Evolutionary conservation across 352 stramenopile species (phyloP).

Genomic region (Salisapilia sapeloensis): DNA sequence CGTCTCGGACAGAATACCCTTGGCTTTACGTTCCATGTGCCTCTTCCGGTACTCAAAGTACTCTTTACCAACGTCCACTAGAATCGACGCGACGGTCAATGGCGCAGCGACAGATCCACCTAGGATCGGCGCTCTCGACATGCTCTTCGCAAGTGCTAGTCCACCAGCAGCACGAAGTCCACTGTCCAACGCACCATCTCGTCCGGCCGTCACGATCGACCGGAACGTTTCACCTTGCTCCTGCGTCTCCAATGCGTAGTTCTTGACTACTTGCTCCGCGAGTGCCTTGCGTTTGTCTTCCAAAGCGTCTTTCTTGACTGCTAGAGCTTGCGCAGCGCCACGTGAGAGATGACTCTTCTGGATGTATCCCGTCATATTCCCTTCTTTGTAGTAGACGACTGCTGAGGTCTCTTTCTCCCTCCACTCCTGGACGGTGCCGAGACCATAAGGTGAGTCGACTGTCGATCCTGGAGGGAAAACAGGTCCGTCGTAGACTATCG

Average conservation of each 20-base stretch:
- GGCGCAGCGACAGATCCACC: conserved; percentile 51
- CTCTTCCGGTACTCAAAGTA: conserved; percentile 72
- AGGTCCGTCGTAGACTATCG: conserved; percentile 3
- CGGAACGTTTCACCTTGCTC: conserved; percentile 17
- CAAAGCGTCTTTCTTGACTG: conserved; percentile 12
- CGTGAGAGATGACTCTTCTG: conserved; percentile 37
- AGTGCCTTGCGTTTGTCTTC: conserved; percentile 37
- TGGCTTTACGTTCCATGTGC: conserved; percentile 44
- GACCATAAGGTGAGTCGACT: conserved; percentile 7
- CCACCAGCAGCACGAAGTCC: conserved; percentile 61
- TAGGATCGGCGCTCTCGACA: conserved; percentile 30
- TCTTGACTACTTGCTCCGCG: conserved; percentile 34
- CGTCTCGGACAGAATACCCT: conserved; percentile 42
- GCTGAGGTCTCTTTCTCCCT: background rate
- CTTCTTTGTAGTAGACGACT: conserved; percentile 1
- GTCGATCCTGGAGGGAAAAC: conserved; percentile 5
- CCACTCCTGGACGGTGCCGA: conserved; percentile 2
- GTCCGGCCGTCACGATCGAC: conserved; percentile 35
- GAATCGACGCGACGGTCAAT: conserved; percentile 65
- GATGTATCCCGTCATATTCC: conserved; percentile 35
- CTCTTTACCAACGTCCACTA: conserved; percentile 77
- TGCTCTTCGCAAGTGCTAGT: conserved; percentile 55
- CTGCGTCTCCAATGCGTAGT: conserved; percentile 24
- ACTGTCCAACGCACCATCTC: conserved; percentile 65
- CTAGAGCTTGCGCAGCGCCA: conserved; percentile 31